Conservation (phyloP, 306 rosid species). For the Vigna angularis region DNA sequence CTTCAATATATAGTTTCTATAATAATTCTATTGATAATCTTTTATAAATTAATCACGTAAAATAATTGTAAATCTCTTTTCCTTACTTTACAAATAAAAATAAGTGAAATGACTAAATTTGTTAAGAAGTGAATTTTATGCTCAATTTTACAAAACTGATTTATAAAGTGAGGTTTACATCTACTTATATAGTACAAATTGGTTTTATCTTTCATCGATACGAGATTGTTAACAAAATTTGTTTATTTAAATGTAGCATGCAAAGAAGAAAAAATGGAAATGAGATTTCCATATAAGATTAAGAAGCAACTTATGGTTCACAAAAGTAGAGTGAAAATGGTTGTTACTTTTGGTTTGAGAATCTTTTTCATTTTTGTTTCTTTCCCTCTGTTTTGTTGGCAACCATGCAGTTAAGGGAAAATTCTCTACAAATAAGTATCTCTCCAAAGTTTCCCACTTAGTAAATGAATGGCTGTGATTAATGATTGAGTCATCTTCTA, state of each 20-base stretch:
- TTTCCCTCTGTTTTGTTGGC: constrained; percentile 9
- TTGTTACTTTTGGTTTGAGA: constrained; percentile 2
- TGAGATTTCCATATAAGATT: not conserved
- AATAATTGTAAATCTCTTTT: too few relatives aligned
- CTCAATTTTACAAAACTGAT: too few relatives aligned
- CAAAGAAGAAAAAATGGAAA: not conserved
- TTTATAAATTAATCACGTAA: too few relatives aligned
- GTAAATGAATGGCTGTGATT: constrained; percentile 49
- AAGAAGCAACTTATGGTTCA: not conserved
- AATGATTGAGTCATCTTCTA: constrained; percentile 52
- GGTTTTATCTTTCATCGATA: too few relatives aligned
- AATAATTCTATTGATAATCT: too few relatives aligned
- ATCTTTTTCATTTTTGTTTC: constrained; percentile 8
- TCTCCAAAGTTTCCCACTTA: constrained; percentile 44
- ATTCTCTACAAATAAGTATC: constrained; percentile 36
- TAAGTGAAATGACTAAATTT: not conserved
- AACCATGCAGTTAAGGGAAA: constrained; percentile 48
- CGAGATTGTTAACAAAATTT: too few relatives aligned
- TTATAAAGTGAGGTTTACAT: too few relatives aligned
- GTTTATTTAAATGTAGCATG: not conserved
- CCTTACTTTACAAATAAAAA: not conserved
- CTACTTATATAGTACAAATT: too few relatives aligned
- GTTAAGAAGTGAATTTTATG: too few relatives aligned
- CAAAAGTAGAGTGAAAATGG: not conserved
- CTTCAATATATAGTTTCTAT: too few relatives aligned